Base-by-base conservation (phyloP, 78 protist genomes). In the Chrysochromulina tobinii region DNA sequence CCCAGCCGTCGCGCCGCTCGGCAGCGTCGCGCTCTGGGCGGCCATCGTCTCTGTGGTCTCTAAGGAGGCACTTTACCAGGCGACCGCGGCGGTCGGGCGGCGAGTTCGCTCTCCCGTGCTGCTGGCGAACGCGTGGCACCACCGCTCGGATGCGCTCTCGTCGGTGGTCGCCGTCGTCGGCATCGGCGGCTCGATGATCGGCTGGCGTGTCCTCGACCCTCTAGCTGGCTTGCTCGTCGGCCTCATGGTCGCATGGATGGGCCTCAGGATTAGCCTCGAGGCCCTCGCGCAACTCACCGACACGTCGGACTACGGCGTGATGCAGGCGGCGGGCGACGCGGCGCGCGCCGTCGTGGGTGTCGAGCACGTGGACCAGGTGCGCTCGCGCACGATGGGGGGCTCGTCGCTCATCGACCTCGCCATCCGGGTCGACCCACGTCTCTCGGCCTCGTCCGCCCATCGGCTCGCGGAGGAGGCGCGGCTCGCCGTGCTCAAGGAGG, bases 41-140 rank as follows among this genome's bases (percentile, higher is more conserved):
- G 84, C 84, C 14, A 11, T 50, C n/a, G 83, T 57, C 57, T 50
- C 77, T 9, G 14, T 17, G 27, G 72, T 17, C 72, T 18, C 72
- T 3, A 8, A 75, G 83, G 54, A 75, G 8, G 83, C 57, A 11
- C 83, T 50, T 58, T 50, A 17, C 83, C 83, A 58, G 25, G 83
- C 83, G 12, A 50, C 83, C 17, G 18, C 2, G n/a, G 12, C 27
- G 57, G 54, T 69, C 51, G 79, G 79, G 51, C 3, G 21, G 83
- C 51, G 73, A 0, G 48, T 68, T 48, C 20, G 83, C 48, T 67
- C 85, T 0, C 50, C 1, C 5, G 77, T 81, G 9, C 59, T 89
- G n/a, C 8, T 90, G 48, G 92, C 92, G 38, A 90, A 90, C 51
- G 92, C 92, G 48, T 51, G 50, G 81, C 92, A 90, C 81, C 92